A percentile compares a stretch with the other conserved stretches of the same genome.
These are phyloP conservation scores for Sechiopsis laciniata DNA, from an alignment of 306 rosid species.

Conservation along the genomic window DNA sequence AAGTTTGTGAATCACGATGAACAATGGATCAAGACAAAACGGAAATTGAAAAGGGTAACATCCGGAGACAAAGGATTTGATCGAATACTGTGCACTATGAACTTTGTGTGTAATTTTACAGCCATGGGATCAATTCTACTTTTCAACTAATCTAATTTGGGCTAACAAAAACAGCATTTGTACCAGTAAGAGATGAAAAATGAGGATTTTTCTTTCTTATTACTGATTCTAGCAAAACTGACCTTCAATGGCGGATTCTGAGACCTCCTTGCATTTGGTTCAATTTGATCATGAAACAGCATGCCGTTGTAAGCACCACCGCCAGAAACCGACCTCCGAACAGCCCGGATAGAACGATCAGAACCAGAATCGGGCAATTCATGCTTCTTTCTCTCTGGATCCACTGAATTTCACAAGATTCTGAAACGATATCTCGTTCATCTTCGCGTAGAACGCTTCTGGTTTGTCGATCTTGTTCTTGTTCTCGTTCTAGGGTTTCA, in stretches of 20 bases:
- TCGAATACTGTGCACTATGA: background rate
- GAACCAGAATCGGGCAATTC: conserved; percentile 33
- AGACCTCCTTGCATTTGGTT: conserved; percentile 21
- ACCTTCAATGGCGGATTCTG: conserved; percentile 1
- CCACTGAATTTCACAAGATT: background rate
- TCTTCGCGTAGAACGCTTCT: background rate
- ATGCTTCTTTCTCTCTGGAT: conserved; percentile 22
- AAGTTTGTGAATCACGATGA: background rate
- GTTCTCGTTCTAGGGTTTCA: conserved; percentile 4
- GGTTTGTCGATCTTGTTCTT: background rate
- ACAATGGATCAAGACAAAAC: background rate
- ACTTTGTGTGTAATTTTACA: background rate
- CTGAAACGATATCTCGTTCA: background rate
- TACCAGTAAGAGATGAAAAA: background rate
- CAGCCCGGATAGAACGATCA: conserved; percentile 59
- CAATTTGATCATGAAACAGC: conserved; percentile 47
- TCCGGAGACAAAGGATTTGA: background rate
- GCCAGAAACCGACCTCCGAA: conserved; percentile 52
- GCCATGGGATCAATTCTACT: background rate
- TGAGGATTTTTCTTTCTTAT: background rate
- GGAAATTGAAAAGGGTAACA: background rate
- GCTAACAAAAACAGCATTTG: background rate
- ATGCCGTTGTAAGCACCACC: conserved; percentile 36
- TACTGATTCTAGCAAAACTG: background rate
- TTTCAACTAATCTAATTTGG: background rate